Base-by-base conservation (phyloP, 805 yeast genomes). In the Suhomyces pyralidae region DNA sequence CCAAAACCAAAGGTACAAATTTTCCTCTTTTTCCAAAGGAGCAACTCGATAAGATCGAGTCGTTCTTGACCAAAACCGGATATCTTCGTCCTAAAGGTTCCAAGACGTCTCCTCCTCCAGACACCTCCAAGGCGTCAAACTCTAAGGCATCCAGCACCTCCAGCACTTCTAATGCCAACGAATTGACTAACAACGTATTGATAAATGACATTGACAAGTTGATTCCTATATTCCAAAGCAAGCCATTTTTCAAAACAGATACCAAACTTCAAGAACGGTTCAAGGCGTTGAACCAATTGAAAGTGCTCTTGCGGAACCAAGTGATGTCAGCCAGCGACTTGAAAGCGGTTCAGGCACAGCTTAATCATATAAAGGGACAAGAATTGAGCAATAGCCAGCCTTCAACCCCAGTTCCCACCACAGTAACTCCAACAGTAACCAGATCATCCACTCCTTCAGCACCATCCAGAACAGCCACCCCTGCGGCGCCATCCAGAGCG, bases 21-120 rank as follows among this genome's bases (percentile, higher is more conserved):
- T 64, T 79, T 45, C 88, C 92, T 4, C 73, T 94, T 45, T 92
- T 96, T 65, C 86, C 90, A 12, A 76, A 73, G 34, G 85, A 82
- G 4, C 86, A 88, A 40, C 73, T 92, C 57, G 82, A 81, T 26
- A 82, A 79, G 61, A 88, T 94, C 52, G 96, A 90, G 59, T 77
- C 72, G 43, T 94, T 91, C 64, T 71, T 96, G 56, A 56, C 54
- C 34, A 73, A 67, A 57, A 69, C 73, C 4, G 69, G 71, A 14
- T 64, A 61, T 54, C 53, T 51, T 38, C 48, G 48, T 30, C 40
- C 19, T 10, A 45, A 32, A 26, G 19, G 48, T 30, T 28, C 19
- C 17, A 45, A 32, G 17, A 14, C 24, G 17, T 20, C 43, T 19
- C 17, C 40, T 10, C 38, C 47, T 42, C 45, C 26, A 3, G 22